Percentiles rank a stretch among this genome's conserved stretches.
Conservation (phyloP, 768 basidiomycete genomes). For the Tylopilus plumbeoviolaceoides region DNA sequence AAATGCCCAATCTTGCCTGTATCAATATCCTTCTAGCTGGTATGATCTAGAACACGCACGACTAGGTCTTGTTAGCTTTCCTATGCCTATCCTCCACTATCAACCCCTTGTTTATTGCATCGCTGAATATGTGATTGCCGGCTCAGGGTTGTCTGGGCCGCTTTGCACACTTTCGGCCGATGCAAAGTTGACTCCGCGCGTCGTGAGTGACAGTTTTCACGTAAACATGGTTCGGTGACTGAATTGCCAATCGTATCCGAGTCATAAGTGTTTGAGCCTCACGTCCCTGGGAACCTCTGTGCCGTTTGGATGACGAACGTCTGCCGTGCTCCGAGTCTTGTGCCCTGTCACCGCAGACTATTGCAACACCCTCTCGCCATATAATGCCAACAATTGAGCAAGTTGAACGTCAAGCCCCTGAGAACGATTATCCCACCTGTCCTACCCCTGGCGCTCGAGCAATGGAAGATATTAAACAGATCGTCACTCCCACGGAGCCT, state of each 20-base stretch:
- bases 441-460: neutral
- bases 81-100: too few relatives aligned
- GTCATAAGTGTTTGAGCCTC: too few relatives aligned
- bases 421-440: neutral
- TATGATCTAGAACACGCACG: neutral
- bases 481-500: neutral
- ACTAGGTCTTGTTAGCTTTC: neutral
- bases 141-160: too few relatives aligned
- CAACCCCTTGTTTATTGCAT: neutral
- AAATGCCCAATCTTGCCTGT: neutral
- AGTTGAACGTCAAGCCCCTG: slow-evolving; percentile 2
- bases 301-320: neutral
- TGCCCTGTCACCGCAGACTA: neutral
- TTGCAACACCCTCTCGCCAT: neutral
- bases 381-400: neutral
- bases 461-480: neutral
- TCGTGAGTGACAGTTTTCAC: neutral
- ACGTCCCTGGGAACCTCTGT: neutral
- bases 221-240: neutral
- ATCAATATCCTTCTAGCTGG: neutral
- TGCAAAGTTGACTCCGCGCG: neutral
- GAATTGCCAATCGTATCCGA: neutral
- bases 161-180: neutral
- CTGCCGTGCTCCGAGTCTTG: too few relatives aligned
- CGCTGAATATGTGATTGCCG: too few relatives aligned